These are phyloP conservation scores for Chlamydomonas sp. DNA, from an alignment of 139 green algal genomes.

Conservation along the genomic window DNA sequence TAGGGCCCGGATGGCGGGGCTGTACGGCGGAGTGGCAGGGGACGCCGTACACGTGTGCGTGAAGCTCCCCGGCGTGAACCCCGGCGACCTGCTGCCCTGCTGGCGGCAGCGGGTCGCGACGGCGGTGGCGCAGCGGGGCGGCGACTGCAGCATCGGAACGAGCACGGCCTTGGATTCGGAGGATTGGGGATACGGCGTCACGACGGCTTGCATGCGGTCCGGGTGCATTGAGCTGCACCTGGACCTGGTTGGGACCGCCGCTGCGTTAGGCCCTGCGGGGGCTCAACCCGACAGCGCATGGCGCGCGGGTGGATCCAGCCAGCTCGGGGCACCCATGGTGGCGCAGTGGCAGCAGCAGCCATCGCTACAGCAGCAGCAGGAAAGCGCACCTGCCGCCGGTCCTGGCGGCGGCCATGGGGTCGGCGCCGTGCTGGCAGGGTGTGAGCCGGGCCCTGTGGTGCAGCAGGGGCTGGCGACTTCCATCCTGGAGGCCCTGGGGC, in stretches of 20 bases:
- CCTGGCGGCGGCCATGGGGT: not conserved
- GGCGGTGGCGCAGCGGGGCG: not conserved
- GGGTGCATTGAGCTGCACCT: constrained; percentile 22
- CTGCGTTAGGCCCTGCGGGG: not conserved
- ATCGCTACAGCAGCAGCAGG: not conserved
- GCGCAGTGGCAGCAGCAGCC: not conserved
- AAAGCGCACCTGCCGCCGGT: not conserved
- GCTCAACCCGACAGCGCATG: not conserved
- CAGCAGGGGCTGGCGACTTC: not conserved
- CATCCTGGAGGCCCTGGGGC: constrained; percentile 4
- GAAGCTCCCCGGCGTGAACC: not conserved
- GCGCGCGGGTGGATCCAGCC: not conserved
- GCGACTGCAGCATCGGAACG: not conserved
- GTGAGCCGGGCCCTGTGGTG: not conserved
- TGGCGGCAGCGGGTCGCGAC: not conserved
- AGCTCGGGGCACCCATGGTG: not conserved
- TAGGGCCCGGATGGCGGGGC: too few species aligned
- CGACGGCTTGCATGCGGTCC: not conserved
- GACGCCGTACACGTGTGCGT: not conserved
- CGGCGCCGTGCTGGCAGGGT: not conserved
- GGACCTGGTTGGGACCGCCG: not conserved
- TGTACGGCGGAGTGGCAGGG: not conserved
- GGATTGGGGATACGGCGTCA: not conserved
- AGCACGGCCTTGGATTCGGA: too few species aligned
- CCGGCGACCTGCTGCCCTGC: not conserved